Base-by-base conservation (phyloP, 2,329 filamentous ascomycete species). In the Aspergillus uvarum region DNA sequence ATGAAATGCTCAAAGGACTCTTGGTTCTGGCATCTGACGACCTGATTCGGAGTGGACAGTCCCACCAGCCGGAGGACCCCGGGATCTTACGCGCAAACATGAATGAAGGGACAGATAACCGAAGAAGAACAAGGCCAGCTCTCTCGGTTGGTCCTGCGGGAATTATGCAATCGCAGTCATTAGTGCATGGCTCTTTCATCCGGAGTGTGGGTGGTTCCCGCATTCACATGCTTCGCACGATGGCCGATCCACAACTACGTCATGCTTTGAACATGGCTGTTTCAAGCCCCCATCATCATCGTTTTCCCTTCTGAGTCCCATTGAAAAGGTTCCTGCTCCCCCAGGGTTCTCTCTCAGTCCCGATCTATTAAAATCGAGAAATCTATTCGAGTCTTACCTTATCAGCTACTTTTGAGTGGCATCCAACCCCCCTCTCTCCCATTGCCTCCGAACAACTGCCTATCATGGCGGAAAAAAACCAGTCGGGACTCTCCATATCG, bases 401-500 rank as follows among this genome's bases (percentile, higher is more conserved):
- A 42, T 5, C 6, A n/a, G 38, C 5, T 42, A 5, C 16, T 16
- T 35, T 35, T 35, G 16, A 42, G 38, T 19, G 38, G 38, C 38
- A 44, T 6, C 49, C 16, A 56, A 12, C 22, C 22, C 54, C 19
- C 26, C 1, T 52, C 19, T 35, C 14, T 31, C 10, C 21, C 10
- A 44, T 21, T 32, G 29, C n/a, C 54, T 55, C 58, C 54, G 21
- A 57, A 11, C 19, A 21, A n/a, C 16, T 44, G 10, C 14, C n/a
- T 19, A 47, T 10, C 44, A 55, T 55, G 53, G 53, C 53, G 24
- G 55, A 51, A 26, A 21, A 47, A 32, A n/a, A 38, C 21, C 52
- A 60, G 10, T 70, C 64, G 19, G 53, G 26, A 19, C 44, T 55
- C 5, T 60, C 63, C 7, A 54, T 73, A 16, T 50, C 62, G 12